These are phyloP conservation scores for Globisporangium recalcitrans DNA, from an alignment of 352 stramenopile genomes.

Conservation along the genomic window DNA sequence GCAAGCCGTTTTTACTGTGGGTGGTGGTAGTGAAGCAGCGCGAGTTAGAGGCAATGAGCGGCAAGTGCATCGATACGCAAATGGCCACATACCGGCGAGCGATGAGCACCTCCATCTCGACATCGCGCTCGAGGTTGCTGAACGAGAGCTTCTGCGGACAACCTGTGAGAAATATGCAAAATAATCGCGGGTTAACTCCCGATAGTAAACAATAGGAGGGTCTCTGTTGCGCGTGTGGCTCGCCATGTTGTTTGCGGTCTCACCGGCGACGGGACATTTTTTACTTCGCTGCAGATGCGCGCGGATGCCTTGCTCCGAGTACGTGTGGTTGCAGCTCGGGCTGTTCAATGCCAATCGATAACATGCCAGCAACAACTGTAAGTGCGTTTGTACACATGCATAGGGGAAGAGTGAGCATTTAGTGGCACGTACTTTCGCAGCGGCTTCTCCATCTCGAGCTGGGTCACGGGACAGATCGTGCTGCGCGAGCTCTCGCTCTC, in stretches of 20 bases:
- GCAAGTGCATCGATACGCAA: no score
- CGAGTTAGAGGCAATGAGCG: no score
- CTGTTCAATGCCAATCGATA: no score
- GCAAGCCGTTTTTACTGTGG: conserved; percentile 27
- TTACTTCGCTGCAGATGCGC: conserved; percentile 65
- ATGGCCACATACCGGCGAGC: conserved; percentile 46
- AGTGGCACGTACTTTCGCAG: conserved; percentile 72
- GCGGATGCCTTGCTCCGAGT: conserved; percentile 73
- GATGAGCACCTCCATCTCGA: conserved; percentile 85
- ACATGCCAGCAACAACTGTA: no score
- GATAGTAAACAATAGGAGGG: not conserved
- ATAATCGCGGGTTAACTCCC: no score
- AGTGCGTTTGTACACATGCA: no score
- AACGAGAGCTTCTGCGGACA: conserved; percentile 61
- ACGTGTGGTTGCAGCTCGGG: conserved; percentile 69
- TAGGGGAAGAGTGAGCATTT: no score
- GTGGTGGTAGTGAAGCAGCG: not conserved
- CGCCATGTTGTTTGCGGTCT: not conserved
- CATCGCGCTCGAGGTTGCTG: conserved; percentile 65
- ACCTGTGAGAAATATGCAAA: conserved; percentile 22
- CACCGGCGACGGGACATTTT: conserved; percentile 76
- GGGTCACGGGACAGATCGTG: conserved; percentile 75
- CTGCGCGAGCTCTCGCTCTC: conserved; percentile 71
- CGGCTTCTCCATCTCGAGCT: conserved; percentile 75
- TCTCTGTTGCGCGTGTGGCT: no score